Evolutionary conservation across 208 protist species (phyloP), one percentile per base, ranked within the genome.

Genomic region (Acanthamoeba royreba): DNA sequence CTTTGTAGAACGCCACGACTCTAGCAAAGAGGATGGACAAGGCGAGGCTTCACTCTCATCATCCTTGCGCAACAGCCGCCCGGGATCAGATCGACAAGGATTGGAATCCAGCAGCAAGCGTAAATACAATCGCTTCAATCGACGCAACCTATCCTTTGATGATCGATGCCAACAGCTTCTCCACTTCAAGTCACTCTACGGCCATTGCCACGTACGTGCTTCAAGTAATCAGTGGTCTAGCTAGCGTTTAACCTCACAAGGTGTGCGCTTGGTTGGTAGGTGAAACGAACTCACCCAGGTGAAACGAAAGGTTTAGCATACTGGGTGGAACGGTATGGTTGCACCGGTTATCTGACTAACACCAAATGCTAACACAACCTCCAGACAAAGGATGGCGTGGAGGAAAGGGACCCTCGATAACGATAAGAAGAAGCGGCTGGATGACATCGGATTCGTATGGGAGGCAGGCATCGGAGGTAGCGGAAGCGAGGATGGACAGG

Each of bases 81-180:
- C n/a, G 19, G 25, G 28, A 11, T 43, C n/a, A 52, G 42, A 5
- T 52, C 9, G 72, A 83, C 42, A 83, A 83, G 72, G n/a, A n/a
- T n/a, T n/a, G n/a, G n/a, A n/a, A n/a, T 83, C 72, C 4, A 28
- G 19, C 5, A 22, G 22, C 43, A 83, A 83, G 72, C 72, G 72
- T n/a, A 83, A 83, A 43, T 83, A 83, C 72, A 83, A 83, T 17
- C 72, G 72, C 38, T 83, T 83, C 72, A 83, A 83, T 19, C 38
- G 72, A 31, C 72, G 72, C 43, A 83, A 83, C 28, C 72, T 83
- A 9, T 83, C 72, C 22, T 83, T 83, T 31, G 72, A 83, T 40
- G 72, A 83, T 52, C 38, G 72, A 22, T 83, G 72, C 72, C 72
- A 83, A 28, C 72, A 83, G 43, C 72, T 83, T 22, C 42, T 83